Base-by-base conservation (phyloP, 2,329 filamentous ascomycete species). In the Cytospora schulzeri region DNA sequence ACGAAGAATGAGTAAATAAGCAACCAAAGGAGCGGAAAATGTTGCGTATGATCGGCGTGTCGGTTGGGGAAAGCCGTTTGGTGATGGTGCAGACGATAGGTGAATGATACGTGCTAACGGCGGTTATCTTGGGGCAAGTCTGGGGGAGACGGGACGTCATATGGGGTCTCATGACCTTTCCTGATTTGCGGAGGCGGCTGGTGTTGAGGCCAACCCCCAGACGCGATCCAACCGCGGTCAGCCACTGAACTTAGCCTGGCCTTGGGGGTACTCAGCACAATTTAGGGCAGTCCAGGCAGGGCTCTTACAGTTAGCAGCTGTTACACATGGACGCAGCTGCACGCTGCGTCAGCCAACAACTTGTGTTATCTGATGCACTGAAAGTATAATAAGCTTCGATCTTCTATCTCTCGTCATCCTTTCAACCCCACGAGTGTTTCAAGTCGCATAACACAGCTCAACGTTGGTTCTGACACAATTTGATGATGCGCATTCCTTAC, bases 101-200 rank as follows among this genome's bases (percentile, higher is more conserved):
- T 35, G 28, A 55, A 55, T 57, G 55, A 38, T 22, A 52, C 58
- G 24, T 50, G 63, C 60, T 45, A 66, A 60, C 55, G 51, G 64
- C 64, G 64, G 64, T 60, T 63, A 63, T 56, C 60, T 65, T 29
- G 52, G 33, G 29, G 60, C 45, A 19, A 63, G 50, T 50, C 62
- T 29, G 52, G 41, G 29, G 60, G 17, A 15, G 12, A n/a, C n/a
- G 45, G 60, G 60, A 65, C 64, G 64, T 66, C 64, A 66, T 61
- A 55, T 63, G 60, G 55, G 33, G 55, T 61, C 59, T 38, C 35
- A 54, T 61, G 59, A 55, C 24, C 59, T 45, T 17, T 35, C 52
- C 51, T 61, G 59, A 31, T 61, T 55, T 61, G 48, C 24, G 45
- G 51, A 29, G 45, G 50, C 19, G 26, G 19, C 4, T 35, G 57